Base-by-base conservation (phyloP, 75 land plant genomes). In the Pseudotsuga menziesii region DNA sequence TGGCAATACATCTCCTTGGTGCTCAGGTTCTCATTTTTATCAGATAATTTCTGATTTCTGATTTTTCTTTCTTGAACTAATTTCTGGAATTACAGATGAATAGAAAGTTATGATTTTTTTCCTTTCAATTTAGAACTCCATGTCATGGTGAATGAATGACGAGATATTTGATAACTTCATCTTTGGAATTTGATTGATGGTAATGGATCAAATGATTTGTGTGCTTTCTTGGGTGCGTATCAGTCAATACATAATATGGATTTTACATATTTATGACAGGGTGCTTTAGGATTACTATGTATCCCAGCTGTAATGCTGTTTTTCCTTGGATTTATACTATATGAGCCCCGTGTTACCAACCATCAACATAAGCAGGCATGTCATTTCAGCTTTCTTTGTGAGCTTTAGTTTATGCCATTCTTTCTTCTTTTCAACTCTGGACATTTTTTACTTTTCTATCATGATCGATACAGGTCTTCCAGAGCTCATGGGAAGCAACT, bases 261-360 rank as follows among this genome's bases (percentile, higher is more conserved):
- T 56, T 14, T 4, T 55, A 13, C 72, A 39, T 44, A 22, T 23
- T 77, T 77, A 54, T 35, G 5, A 39, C 57, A 90, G 91, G 85
- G 69, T 35, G 86, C 91, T 6, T 73, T 91, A 73, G 86, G 83
- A 14, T 19, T 89, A 15, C 77, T 91, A 56, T 74, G 81, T 36
- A 57, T 86, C 12, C 86, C 91, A 23, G 80, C 85, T 52, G 79
- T 80, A 44, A 74, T 86, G 67, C 27, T 88, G 44, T 61, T 89
- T 13, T 27, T 80, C 19, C 80, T 91, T n/a, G 91, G 93, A 39
- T 89, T 86, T 60, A 75, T 85, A 56, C 80, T 91, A 13, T 78
- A 84, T 74, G 93, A 91, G 77, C 58, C 77, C 39, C 81, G 77
- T 61, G 83, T 62, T 69, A 39, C 48, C 22, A 39, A 8, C 52